Base-by-base conservation (phyloP, 148 eudicot genomes). In the Linanthus parryae region DNA sequence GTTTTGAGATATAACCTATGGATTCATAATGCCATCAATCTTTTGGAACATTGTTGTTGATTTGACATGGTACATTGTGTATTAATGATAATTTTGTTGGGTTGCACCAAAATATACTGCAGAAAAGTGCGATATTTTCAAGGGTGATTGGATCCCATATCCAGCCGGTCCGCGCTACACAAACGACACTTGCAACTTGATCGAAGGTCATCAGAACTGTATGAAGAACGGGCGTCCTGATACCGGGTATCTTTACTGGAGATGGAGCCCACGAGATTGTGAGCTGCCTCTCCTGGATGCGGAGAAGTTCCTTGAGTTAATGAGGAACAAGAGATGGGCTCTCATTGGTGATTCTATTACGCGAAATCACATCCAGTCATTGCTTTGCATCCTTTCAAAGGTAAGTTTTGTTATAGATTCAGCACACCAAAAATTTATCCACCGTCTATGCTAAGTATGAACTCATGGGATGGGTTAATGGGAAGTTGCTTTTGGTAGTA, bases 191-290 rank as follows among this genome's bases (percentile, higher is more conserved):
- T 82, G 88, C 52, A 19, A 52, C 22, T 46, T 54, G 28, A 82
- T 82, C 43, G 88, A 82, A 52, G 20, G 19, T 8, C 84, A 69
- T 52, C 88, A 82, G 55, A 82, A 82, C 44, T 82, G 88, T 66
- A 72, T 82, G 68, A 74, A 16, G 54, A 82, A 82, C 62, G 88
- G 88, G 48, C 70, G 88, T 49, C 81, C 88, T 22, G 88, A 82
- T 52, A 59, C 81, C 15, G 83, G 69, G 40, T 82, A 82, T 62
- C 77, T 82, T 15, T 78, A 72, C 48, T 82, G 84, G 88, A 75
- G 55, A 52, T 82, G 88, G 88, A 82, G 50, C 3, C 88, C 88
- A 0, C 60, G 62, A 59, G 65, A 66, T 56, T 82, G 88, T 49
- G 67, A 59, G 53, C 52, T 82, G 39, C 81, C 81, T 34, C 73